Base-by-base conservation (phyloP, 164 flowering plant genomes). In the Euptelea pleiosperma region DNA sequence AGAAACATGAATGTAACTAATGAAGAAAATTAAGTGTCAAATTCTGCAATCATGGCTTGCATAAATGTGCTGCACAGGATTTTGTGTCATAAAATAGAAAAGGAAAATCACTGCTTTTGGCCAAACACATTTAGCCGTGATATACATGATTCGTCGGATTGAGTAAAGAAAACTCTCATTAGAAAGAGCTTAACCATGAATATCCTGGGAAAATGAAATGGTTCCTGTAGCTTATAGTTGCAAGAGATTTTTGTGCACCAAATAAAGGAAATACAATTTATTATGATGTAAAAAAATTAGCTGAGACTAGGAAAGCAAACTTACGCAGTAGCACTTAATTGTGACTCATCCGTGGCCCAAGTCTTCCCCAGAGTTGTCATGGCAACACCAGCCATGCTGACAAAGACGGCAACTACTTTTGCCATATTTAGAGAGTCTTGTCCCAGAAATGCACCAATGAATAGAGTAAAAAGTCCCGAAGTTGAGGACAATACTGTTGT, bases 341-440 rank as follows among this genome's bases (percentile, higher is more conserved):
- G 69, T 24, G 87, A 68, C 7, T 94, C 99, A 68, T 94, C 99
- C 18, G 87, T 29, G 15, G 99, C 95, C 99, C 99, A 94, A 52
- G 99, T 94, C 75, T 94, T 94, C 22, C 99, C 99, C 12, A 91
- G 62, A 47, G 99, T 83, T 60, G 99, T 94, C 99, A 91, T 91
- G 62, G 62, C 89, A 60, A 94, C 99, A 70, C 99, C 99, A 62
- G 93, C 79, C 82, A 91, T 81, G 79, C 97, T 85, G 54, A 94
- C 91, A 71, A 91, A 84, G 26, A 94, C 99, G 42, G 99, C 93
- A 60, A 87, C 74, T 16, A 91, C 80, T 73, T 94, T 94, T 35
- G 93, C 60, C 24, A 81, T 67, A 67, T 84, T 94, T 48, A 94
- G 62, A 26, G 95, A 73, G 75, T 91, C 99, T 81, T 94, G 83